Conservation (phyloP, 2,329 filamentous ascomycete species). For the Colletotrichum sp. region DNA sequence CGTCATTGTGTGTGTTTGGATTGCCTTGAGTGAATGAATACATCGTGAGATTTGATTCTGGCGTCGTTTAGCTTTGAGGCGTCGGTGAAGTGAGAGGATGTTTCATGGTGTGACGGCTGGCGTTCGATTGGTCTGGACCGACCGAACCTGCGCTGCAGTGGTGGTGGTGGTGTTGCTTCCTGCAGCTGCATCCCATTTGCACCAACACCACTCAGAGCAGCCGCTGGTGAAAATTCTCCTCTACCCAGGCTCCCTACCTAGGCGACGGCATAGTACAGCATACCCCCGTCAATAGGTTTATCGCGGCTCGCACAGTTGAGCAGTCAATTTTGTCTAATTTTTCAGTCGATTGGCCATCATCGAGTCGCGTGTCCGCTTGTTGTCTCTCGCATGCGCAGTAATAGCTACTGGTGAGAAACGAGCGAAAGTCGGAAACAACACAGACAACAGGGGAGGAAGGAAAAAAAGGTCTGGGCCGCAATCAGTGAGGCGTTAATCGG, state of each 20-base stretch:
- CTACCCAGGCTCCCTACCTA: neutral
- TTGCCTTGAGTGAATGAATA: neutral
- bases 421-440: neutral
- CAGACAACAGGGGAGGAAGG: neutral
- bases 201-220: slow-evolving; percentile 6
- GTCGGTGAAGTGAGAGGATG: neutral
- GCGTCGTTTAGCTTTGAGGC: neutral
- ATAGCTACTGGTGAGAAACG: neutral
- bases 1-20: neutral
- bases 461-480: neutral
- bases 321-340: neutral
- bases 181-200: neutral
- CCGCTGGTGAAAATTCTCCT: neutral
- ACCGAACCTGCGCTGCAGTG: neutral
- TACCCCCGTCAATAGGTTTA: neutral
- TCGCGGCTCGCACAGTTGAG: neutral
- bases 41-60: neutral
- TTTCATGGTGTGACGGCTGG: neutral
- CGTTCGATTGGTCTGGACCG: neutral
- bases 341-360: neutral
- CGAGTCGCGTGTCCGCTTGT: neutral
- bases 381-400: neutral
- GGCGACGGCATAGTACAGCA: neutral
- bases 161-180: neutral
- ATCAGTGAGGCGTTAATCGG: slow-evolving; percentile 4